Percentiles rank a stretch among this genome's conserved stretches.
These are phyloP conservation scores for Metschnikowia similis DNA, from an alignment of 805 yeast species.

Conservation along the genomic window DNA sequence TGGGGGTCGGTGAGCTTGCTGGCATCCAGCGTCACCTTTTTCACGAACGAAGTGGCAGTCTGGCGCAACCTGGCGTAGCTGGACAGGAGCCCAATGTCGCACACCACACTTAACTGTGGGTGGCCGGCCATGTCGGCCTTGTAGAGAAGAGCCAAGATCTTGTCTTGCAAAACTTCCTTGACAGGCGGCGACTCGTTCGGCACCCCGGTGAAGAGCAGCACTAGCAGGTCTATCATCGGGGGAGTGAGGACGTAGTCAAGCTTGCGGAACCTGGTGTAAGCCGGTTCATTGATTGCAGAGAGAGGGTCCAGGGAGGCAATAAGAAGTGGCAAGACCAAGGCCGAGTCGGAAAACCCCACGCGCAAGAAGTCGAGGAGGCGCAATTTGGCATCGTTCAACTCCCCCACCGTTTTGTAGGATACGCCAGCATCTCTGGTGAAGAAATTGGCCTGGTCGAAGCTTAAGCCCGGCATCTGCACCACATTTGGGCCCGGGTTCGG, in stretches of 20 bases:
- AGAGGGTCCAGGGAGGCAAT: constrained; percentile 62
- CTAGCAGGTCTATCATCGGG: constrained; percentile 40
- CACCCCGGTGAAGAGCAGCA: constrained; percentile 51
- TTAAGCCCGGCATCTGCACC: constrained; percentile 58
- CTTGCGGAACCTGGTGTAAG: constrained; percentile 50
- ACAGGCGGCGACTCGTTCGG: constrained; percentile 46
- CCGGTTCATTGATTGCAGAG: constrained; percentile 51
- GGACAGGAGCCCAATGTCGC: constrained; percentile 59
- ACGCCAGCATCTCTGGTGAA: constrained; percentile 70
- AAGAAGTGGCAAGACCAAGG: constrained; percentile 46
- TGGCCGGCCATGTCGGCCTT: constrained; percentile 51
- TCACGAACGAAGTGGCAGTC: constrained; percentile 57
- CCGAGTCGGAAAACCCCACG: constrained; percentile 35
- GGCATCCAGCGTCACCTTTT: constrained; percentile 45
- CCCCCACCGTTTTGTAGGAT: constrained; percentile 44
- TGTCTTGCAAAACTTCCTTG: constrained; percentile 49
- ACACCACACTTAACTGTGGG: constrained; percentile 41
- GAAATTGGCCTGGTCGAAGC: constrained; percentile 51
- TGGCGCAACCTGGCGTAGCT: constrained; percentile 50
- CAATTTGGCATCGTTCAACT: constrained; percentile 32
- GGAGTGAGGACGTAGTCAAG: constrained; percentile 51
- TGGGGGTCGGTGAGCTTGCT: neutral
- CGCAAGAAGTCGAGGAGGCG: constrained; percentile 36
- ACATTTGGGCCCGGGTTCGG: constrained; percentile 33
- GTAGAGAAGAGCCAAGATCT: constrained; percentile 45